Base-by-base conservation (phyloP, 306 rosid species). In the Adenanthera pavonina region DNA sequence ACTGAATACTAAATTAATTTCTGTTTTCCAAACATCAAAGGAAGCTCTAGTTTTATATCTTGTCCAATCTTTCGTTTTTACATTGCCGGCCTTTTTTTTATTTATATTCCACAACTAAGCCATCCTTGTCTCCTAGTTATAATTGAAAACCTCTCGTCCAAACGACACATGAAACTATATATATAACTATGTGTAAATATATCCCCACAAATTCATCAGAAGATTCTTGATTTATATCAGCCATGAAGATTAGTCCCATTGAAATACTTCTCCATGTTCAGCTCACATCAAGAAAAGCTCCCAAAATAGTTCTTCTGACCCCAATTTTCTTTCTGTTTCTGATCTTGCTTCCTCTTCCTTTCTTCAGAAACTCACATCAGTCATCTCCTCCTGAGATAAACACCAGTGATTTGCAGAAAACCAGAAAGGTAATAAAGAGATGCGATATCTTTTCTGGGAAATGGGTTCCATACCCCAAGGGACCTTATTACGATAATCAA, bases 391-490 rank as follows among this genome's bases (percentile, higher is more conserved):
- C 68, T 33, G 68, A 30, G 41, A 5, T 33, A 33, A 33, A 61
- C 2, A 33, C 9, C 68, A 61, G 68, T 4, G 38, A 17, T 43
- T 57, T 54, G 66, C 76, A 46, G 72, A 81, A 80, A 57, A 57
- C 13, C 77, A 56, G 6, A 62, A 57, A 43, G 43, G 82, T 79
- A 30, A 60, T 25, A 68, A 82, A 84, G 40, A 48, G 35, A 33
- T 95, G 99, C 61, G 71, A 92, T 72, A 44, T 95, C 34, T 94
- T 90, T 68, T 76, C 78, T 17, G 99, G 99, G 14, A 84, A 83
- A 3, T 93, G 99, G 99, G 73, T 92, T 82, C 92, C 93, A 16
- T 59, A 83, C 47, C 77, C 84, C 1, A 65, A 78, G 13, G 90
- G 79, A 11, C 93, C 94, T 41, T 90, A 87, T 36, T 95, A 95